Conservation (phyloP, 1,284 basidiomycete genomes). For the Takashimella koratensis region DNA sequence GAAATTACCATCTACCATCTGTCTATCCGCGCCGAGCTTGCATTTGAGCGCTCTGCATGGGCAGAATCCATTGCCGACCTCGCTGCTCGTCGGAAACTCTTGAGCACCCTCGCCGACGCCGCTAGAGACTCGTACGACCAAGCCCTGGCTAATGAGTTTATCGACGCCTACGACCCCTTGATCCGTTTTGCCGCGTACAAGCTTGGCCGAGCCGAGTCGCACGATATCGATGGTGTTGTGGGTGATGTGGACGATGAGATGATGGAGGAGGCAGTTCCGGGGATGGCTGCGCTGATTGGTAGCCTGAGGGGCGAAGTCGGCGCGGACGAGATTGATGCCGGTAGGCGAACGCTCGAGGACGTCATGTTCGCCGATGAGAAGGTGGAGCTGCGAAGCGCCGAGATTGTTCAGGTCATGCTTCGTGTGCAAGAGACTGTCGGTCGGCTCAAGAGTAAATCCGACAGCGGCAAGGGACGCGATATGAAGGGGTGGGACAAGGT, state of each 20-base stretch:
- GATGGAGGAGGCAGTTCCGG: constrained; percentile 54
- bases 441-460: constrained; percentile 36
- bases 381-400: constrained; percentile 83
- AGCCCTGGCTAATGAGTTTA: constrained; percentile 78
- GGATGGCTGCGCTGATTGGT: constrained; percentile 28
- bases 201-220: constrained; percentile 61
- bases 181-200: constrained; percentile 91
- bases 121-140: constrained; percentile 68
- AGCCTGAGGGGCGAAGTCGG: constrained; percentile 32
- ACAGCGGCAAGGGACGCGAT: constrained; percentile 49
- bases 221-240: constrained; percentile 80
- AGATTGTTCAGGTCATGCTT: constrained; percentile 81
- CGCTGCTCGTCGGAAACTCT: constrained; percentile 65
- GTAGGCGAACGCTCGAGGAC: constrained; percentile 57
- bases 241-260: constrained; percentile 61
- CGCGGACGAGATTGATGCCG: constrained; percentile 53
- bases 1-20: constrained; percentile 51
- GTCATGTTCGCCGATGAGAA: constrained; percentile 77
- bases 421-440: constrained; percentile 74
- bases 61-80: constrained; percentile 73
- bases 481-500: constrained; percentile 71
- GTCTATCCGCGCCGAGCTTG: constrained; percentile 45
- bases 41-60: constrained; percentile 60
- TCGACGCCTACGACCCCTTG: constrained; percentile 84
- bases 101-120: constrained; percentile 65